phyloP scores from a whole-genome alignment of 768 basidiomycete genomes.

The Podaxis sp. region DNA sequence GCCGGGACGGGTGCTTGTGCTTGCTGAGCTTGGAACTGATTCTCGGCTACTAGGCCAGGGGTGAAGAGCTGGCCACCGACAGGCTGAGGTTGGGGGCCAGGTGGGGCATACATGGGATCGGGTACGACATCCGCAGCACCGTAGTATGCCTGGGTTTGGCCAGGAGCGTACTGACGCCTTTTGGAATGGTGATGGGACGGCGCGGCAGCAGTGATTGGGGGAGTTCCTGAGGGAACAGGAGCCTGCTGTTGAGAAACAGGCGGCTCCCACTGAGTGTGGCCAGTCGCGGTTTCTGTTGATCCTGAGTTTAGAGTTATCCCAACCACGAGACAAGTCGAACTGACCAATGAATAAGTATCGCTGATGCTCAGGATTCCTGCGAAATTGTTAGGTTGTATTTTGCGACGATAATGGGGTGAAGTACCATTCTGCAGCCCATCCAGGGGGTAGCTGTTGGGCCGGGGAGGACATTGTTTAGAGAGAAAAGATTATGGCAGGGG shows the following conservation, averaged over 20 bases:
- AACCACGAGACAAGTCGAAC: constrained; percentile 25
- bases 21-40: constrained; percentile 67
- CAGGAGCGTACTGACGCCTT: constrained; percentile 92
- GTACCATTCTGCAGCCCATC: constrained; percentile 93
- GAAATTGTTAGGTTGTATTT: constrained; percentile 19
- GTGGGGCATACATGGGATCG: constrained; percentile 44
- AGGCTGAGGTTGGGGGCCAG: constrained; percentile 37
- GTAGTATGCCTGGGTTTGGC: constrained; percentile 90
- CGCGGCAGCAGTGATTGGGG: constrained; percentile 43
- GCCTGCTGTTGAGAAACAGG: constrained; percentile 42
- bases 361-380: constrained; percentile 78
- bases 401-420: constrained; percentile 19
- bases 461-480: constrained; percentile 45
- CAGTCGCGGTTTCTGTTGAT: constrained; percentile 72
- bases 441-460: constrained; percentile 76
- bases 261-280: constrained; percentile 87
- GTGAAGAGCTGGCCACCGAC: constrained; percentile 71
- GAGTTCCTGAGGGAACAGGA: constrained; percentile 35
- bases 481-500: constrained; percentile 15
- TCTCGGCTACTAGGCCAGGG: constrained; percentile 73
- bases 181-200: constrained; percentile 51
- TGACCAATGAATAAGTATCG: constrained; percentile 88
- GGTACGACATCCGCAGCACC: constrained; percentile 42
- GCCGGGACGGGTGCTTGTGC: constrained; percentile 33
- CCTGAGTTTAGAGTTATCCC: constrained; percentile 20